phyloP scores from a whole-genome alignment of 352 stramenopile genomes.

The Phytopythium vexans region DNA sequence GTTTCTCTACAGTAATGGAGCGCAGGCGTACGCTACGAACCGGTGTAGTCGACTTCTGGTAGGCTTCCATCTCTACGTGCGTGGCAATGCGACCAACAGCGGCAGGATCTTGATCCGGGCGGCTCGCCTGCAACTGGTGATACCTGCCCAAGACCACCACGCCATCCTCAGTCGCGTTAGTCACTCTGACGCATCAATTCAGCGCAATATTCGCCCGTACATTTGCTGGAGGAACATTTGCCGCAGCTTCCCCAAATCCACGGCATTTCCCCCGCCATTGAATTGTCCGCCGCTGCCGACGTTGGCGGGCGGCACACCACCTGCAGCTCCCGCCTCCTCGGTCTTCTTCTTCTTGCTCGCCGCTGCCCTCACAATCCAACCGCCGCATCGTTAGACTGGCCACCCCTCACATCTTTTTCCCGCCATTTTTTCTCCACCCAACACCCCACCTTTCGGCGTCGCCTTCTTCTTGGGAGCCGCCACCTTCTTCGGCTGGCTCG shows the following conservation, averaged over 20 bases:
- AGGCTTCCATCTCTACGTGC: constrained; percentile 69
- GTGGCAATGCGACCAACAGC: constrained; percentile 55
- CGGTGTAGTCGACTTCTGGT: constrained; percentile 29
- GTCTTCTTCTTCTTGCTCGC: too few relatives aligned
- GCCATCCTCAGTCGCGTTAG: neutral
- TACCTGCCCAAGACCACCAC: constrained; percentile 28
- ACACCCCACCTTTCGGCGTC: constrained; percentile 4
- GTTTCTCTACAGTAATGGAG: constrained; percentile 5
- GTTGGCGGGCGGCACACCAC: neutral
- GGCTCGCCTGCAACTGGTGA: constrained; percentile 53
- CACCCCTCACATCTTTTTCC: neutral
- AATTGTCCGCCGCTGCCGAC: neutral
- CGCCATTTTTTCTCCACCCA: constrained; percentile 1
- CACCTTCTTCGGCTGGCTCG: constrained; percentile 16
- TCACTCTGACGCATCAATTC: neutral
- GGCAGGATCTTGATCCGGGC: constrained; percentile 49
- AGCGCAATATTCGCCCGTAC: constrained; percentile 14
- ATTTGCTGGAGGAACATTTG: constrained; percentile 44
- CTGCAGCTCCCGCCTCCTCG: too few relatives aligned
- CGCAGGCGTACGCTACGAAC: constrained; percentile 25
- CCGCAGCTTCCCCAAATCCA: constrained; percentile 21
- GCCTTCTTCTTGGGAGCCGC: constrained; percentile 10
- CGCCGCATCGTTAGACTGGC: neutral
- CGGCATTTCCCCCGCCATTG: neutral
- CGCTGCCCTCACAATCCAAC: too few relatives aligned